Base-by-base conservation (phyloP, 2,329 filamentous ascomycete species). In the Rasamsonia emersonii region DNA sequence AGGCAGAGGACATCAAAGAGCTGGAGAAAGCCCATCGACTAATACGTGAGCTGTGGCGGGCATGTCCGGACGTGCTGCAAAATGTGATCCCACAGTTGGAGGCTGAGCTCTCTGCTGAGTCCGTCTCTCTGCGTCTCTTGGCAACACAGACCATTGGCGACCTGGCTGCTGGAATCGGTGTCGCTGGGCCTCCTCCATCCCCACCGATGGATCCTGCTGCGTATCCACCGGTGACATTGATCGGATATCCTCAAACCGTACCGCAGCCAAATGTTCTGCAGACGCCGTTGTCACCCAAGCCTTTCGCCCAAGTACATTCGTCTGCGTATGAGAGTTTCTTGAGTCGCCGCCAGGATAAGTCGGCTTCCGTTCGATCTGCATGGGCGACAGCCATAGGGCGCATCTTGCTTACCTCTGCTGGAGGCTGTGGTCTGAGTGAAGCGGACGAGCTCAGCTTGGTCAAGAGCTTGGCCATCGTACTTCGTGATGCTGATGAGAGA, bases 71-170 rank as follows among this genome's bases (percentile, higher is more conserved):
- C 18, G 84, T 96, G 17, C 71, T 98, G 11, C 81, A 86, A 43
- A 94, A 95, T 49, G 89, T 98, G 9, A 80, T 98, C 32, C 88
- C 88, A 3, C 88, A 95, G 56, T 69, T 98, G 23, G 89, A 96
- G 52, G 83, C 86, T 19, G 91, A 98, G 62, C 67, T 98, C 32
- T 82, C 81, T 3, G 86, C 88, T 0, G 91, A 98, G 52, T 93
- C 93, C 38, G 71, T 88, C 3, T 79, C 91, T 45, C 66, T 98
- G 34, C 82, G 91, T 32, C 73, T 85, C 37, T 71, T 98, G 36
- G 89, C 89, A 2, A 93, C 89, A 0, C 86, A 96, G 58, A 94
- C 91, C 0, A 75, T 98, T 23, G 91, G 93, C 32, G 89, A 96
- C 52, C 88, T 98, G 69, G 82, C 93, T 16, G 81, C 89, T 24